Conservation (phyloP, 2,329 filamentous ascomycete genomes). For the Thyridium curvatum region DNA sequence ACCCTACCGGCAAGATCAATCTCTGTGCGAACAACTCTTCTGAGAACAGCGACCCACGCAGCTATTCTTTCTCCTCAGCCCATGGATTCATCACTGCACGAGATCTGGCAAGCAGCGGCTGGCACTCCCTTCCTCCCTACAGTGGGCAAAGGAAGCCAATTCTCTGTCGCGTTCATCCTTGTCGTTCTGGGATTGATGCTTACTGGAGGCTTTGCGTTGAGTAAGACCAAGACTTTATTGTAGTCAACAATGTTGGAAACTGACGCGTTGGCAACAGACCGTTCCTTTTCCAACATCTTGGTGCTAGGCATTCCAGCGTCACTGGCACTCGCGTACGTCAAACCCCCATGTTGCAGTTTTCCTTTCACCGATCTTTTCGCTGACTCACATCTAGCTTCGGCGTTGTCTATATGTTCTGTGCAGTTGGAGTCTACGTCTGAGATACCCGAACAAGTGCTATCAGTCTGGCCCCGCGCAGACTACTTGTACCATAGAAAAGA, state of each 20-base stretch:
- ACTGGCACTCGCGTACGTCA: conserved; percentile 76
- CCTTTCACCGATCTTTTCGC: background rate
- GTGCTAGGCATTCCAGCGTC: conserved; percentile 82
- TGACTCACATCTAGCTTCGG: conserved; percentile 59
- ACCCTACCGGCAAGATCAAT: too few species aligned
- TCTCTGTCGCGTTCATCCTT: conserved; percentile 71
- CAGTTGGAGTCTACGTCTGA: conserved; percentile 96
- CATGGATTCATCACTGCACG: conserved; percentile 77
- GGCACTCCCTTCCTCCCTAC: conserved; percentile 76
- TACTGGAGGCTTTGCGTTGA: conserved; percentile 77
- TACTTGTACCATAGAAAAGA: conserved; percentile 34
- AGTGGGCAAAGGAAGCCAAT: conserved; percentile 77
- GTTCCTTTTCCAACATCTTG: conserved; percentile 70
- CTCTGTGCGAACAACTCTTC: too few species aligned
- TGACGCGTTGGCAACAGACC: conserved; percentile 49
- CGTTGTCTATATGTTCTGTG: conserved; percentile 97
- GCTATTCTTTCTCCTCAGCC: conserved; percentile 19
- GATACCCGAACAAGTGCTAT: conserved; percentile 31
- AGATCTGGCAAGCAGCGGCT: conserved; percentile 91
- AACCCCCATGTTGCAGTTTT: too few species aligned
- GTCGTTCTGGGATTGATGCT: conserved; percentile 66
- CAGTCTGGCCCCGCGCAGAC: conserved; percentile 10
- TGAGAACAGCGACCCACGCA: too few species aligned
- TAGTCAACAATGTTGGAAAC: too few species aligned
- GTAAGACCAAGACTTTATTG: conserved; percentile 52